Evolutionary conservation across 768 basidiomycete species (phyloP), one percentile per base, ranked within the genome.

Genomic region (Rhodosporidiobolus odoratus): DNA sequence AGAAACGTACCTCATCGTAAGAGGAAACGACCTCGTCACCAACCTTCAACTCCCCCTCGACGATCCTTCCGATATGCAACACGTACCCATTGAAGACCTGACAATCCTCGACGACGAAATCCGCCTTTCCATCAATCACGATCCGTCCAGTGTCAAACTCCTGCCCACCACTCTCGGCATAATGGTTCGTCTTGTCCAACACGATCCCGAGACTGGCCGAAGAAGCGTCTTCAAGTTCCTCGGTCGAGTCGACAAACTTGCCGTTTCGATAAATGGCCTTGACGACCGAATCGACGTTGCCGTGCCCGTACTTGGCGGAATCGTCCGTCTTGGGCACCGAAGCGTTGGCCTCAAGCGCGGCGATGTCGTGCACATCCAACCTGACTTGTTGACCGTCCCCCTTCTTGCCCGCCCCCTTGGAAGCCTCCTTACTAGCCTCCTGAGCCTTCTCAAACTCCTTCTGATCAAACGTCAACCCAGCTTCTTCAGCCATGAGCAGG

Each of bases 111-210:
- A 99, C 96, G 78, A 90, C 88, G 79, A 98, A 99, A 79, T 96
- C 92, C 41, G 90, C 88, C 69, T 86, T 82, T 50, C 89, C 94
- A 72, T 96, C 95, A 62, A 97, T 89, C 35, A 92, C 87, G 73
- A 99, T 91, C 75, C 89, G 90, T 64, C 96, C 96, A 0, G 91
- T 97, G 79, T 99, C 96, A 76, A 90, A 87, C 81, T 98, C 95
- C 78, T 99, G 96, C 35, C 96, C 96, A 76, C 96, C 96, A 45
- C 92, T 85, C 81, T 99, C 96, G 12, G 96, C 94, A 73, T 99
- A 99, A 81, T 98, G 97, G 81, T 89, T 92, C 6, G 96, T 97
- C 54, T 85, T 85, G 81, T 98, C 91, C 59, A 99, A 87, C 37
- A 99, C 79, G 58, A 99, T 77, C 52, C 96, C 96, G 78, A 99